Evolutionary conservation across 2,329 filamentous ascomycete species (phyloP).

Genomic region (Aspergillus sp.): DNA sequence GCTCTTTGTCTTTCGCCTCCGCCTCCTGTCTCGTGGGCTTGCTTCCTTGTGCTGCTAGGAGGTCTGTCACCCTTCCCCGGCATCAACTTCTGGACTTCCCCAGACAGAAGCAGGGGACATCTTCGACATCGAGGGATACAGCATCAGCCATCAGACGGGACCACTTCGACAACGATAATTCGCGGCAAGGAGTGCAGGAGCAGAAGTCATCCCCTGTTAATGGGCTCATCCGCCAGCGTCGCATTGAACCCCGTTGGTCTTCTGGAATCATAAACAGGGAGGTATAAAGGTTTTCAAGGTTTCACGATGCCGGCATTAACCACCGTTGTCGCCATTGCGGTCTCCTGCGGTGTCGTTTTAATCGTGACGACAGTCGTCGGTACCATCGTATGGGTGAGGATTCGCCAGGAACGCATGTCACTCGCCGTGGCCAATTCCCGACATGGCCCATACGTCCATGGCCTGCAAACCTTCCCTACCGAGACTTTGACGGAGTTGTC

Average conservation of each 20-base stretch:
- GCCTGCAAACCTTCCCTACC: slow-evolving; percentile 22
- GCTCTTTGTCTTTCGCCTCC: slow-evolving; percentile 7
- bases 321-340: slow-evolving; percentile 36
- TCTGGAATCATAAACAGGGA: not conserved
- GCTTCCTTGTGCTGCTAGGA: slow-evolving; percentile 8
- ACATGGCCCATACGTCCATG: slow-evolving; percentile 20
- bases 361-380: slow-evolving; percentile 32
- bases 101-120: not conserved
- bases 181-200: not conserved
- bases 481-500: slow-evolving; percentile 34
- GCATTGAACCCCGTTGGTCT: not conserved
- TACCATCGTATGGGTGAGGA: slow-evolving; percentile 36
- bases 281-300: not conserved
- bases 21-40: slow-evolving; percentile 8
- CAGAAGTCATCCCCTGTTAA: not conserved
- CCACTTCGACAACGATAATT: not conserved
- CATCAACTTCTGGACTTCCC: not conserved
- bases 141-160: not conserved
- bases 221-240: not conserved
- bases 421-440: slow-evolving; percentile 25
- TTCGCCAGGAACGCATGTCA: slow-evolving; percentile 34
- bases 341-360: slow-evolving; percentile 33
- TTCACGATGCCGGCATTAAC: slow-evolving; percentile 33
- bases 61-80: slow-evolving; percentile 4
- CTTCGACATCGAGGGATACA: not conserved